phyloP scores from a whole-genome alignment of 805 yeast species.

The Suhomyces pyralidae region DNA sequence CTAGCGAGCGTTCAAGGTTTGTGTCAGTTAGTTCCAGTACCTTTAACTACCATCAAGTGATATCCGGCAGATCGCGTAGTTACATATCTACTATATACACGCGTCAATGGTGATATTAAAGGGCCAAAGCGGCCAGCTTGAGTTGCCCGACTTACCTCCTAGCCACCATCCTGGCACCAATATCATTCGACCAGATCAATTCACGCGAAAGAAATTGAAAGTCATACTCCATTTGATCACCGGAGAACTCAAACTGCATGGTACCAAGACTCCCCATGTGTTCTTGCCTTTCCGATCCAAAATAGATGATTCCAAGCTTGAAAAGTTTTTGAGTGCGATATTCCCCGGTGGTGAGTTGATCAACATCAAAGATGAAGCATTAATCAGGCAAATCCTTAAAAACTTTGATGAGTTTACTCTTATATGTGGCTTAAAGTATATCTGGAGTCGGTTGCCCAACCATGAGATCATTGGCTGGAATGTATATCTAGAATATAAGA shows the following conservation, averaged over 20 bases:
- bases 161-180: not conserved
- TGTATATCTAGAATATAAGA: slow-evolving; percentile 66
- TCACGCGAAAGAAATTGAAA: slow-evolving; percentile 64
- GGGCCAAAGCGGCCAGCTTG: slow-evolving; percentile 15
- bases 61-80: not conserved
- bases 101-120: slow-evolving; percentile 10
- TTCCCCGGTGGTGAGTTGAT: slow-evolving; percentile 57
- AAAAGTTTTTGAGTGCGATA: slow-evolving; percentile 52
- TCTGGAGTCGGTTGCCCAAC: slow-evolving; percentile 84
- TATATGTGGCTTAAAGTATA: slow-evolving; percentile 70
- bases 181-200: slow-evolving; percentile 30
- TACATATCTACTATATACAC: not conserved
- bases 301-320: slow-evolving; percentile 57
- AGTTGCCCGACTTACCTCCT: slow-evolving; percentile 24
- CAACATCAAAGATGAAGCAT: slow-evolving; percentile 28
- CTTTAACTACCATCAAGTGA: not conserved
- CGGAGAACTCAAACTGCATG: slow-evolving; percentile 64
- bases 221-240: slow-evolving; percentile 69
- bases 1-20: not conserved
- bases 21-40: not conserved
- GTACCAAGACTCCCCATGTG: slow-evolving; percentile 68
- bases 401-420: slow-evolving; percentile 63
- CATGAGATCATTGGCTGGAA: slow-evolving; percentile 85
- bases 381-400: slow-evolving; percentile 42
- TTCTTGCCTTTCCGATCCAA: slow-evolving; percentile 77